Conservation (phyloP, 2,329 filamentous ascomycete genomes). For the Paracamarosporium sp. region DNA sequence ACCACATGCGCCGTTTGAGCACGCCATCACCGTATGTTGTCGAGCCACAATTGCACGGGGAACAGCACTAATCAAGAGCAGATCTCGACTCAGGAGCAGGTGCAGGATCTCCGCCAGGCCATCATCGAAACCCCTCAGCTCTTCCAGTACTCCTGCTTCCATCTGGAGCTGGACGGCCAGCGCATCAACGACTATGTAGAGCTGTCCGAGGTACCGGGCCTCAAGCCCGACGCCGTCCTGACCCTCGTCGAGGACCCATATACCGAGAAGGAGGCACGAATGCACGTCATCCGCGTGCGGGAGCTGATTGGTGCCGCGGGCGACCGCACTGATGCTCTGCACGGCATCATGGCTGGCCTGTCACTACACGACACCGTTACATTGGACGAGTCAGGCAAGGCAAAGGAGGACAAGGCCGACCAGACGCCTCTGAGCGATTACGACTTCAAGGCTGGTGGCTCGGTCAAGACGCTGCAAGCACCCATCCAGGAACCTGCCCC, state of each 20-base stretch:
- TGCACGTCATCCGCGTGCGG: slow-evolving; percentile 89
- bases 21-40: slow-evolving; percentile 78
- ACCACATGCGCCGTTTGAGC: slow-evolving; percentile 78
- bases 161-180: slow-evolving; percentile 87
- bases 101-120: slow-evolving; percentile 95
- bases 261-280: slow-evolving; percentile 95
- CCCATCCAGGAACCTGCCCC: slow-evolving; percentile 70
- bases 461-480: slow-evolving; percentile 75
- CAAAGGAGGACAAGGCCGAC: slow-evolving; percentile 39
- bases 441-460: slow-evolving; percentile 74
- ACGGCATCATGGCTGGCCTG: slow-evolving; percentile 83
- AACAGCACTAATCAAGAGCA: slow-evolving; percentile 48
- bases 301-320: slow-evolving; percentile 93
- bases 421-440: slow-evolving; percentile 67
- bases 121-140: slow-evolving; percentile 92
- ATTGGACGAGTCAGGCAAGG: slow-evolving; percentile 41
- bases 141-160: slow-evolving; percentile 98
- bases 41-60: background rate
- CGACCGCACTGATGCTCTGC: slow-evolving; percentile 83
- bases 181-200: slow-evolving; percentile 95
- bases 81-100: slow-evolving; percentile 92
- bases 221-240: slow-evolving; percentile 79
- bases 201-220: slow-evolving; percentile 83
- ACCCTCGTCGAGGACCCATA: slow-evolving; percentile 91
- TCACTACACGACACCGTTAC: slow-evolving; percentile 86